Conservation (phyloP, 352 stramenopile genomes). For the Pythium pyrilobum region DNA sequence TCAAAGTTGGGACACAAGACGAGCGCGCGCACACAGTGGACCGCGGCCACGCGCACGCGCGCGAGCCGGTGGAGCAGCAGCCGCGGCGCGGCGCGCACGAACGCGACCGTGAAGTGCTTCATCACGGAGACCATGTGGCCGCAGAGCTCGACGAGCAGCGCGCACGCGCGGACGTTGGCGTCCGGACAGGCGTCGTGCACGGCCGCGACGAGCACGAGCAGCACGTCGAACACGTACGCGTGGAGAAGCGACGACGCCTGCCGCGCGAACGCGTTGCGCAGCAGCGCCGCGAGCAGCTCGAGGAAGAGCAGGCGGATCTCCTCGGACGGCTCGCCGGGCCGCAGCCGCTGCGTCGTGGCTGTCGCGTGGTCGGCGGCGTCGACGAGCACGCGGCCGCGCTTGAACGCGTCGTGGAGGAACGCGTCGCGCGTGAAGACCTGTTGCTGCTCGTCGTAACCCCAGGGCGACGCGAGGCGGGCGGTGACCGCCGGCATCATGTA, state of each 20-base stretch:
- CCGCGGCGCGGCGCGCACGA: constrained; percentile 77
- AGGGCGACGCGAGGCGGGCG: constrained; percentile 60
- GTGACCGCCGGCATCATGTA: constrained; percentile 72
- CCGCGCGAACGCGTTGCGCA: constrained; percentile 45
- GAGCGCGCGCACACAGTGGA: constrained; percentile 79
- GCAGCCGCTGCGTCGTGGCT: no score
- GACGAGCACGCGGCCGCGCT: constrained; percentile 61
- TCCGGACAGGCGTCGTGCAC: constrained; percentile 87
- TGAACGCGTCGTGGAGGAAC: constrained; percentile 72
- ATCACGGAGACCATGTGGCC: constrained; percentile 87
- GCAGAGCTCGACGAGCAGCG: constrained; percentile 37
- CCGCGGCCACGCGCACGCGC: constrained; percentile 80
- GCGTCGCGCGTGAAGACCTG: constrained; percentile 63
- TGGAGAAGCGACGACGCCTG: constrained; percentile 67
- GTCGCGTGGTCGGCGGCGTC: constrained; percentile 31
- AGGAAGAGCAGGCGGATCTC: constrained; percentile 70
- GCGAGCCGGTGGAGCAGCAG: constrained; percentile 89
- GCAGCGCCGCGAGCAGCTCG: constrained; percentile 38
- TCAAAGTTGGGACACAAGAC: constrained; percentile 84
- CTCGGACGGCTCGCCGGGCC: constrained; percentile 63
- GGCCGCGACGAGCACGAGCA: constrained; percentile 59
- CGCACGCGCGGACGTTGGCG: constrained; percentile 72
- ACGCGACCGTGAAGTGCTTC: constrained; percentile 91
- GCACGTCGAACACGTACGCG: constrained; percentile 74
- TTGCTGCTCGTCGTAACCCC: constrained; percentile 69